Evolutionary conservation across 331 rosid species (phyloP).

Genomic region (Saraca asoca): DNA sequence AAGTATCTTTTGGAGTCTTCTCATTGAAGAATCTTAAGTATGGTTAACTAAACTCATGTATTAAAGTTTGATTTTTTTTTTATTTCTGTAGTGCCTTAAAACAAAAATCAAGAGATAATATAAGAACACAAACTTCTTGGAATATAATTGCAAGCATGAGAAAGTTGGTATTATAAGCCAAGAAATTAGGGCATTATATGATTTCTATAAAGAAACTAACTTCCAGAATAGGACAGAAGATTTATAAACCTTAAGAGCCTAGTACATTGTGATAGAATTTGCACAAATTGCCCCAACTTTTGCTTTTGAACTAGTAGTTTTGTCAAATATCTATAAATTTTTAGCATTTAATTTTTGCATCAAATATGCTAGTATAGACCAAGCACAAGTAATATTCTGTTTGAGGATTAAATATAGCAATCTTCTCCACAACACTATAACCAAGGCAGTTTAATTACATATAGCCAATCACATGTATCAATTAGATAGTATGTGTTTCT

Average conservation of each 20-base stretch:
- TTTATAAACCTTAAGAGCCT: slow-evolving; percentile 67
- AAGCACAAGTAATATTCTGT: background rate
- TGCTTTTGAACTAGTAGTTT: slow-evolving; percentile 84
- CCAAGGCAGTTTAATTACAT: no score
- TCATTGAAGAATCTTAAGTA: no score
- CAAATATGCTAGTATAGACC: slow-evolving; percentile 17
- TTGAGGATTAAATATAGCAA: slow-evolving; percentile 9
- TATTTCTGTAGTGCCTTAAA: no score
- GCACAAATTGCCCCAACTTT: slow-evolving; percentile 79
- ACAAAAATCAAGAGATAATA: background rate
- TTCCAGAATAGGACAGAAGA: background rate
- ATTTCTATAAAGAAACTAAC: background rate
- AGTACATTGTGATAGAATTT: slow-evolving; percentile 72
- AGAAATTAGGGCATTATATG: background rate
- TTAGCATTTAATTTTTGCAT: slow-evolving; percentile 30
- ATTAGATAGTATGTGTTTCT: no score
- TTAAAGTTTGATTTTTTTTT: no score
- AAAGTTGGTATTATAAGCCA: slow-evolving; percentile 6
- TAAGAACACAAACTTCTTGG: slow-evolving; percentile 8
- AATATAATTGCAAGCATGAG: slow-evolving; percentile 9
- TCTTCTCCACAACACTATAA: background rate
- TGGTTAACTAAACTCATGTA: no score
- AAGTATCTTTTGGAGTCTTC: no score
- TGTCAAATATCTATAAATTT: slow-evolving; percentile 63
- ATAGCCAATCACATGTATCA: no score